Percentiles rank a stretch among this genome's conserved stretches.
Evolutionary conservation across 306 rosid species (phyloP).

Genomic region (Prosopis cineraria): DNA sequence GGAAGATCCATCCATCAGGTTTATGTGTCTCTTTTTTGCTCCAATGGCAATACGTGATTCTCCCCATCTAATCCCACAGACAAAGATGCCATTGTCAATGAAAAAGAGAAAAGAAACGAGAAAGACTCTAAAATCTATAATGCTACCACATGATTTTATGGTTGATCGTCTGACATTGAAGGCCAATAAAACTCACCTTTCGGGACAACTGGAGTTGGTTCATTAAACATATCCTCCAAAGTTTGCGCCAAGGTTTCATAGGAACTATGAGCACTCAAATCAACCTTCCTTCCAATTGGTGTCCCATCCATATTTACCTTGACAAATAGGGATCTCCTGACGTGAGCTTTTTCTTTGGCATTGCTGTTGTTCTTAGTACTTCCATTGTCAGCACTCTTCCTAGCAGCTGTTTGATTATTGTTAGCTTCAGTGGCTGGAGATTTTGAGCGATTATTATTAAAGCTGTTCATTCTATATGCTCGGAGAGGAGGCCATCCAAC

Average conservation of each 20-base stretch:
- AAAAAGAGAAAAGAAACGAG: background rate
- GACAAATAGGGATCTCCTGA: slow-evolving; percentile 61
- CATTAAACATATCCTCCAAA: slow-evolving; percentile 85
- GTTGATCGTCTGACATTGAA: background rate
- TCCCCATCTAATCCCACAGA: slow-evolving; percentile 56
- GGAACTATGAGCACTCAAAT: slow-evolving; percentile 74
- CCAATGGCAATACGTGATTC: slow-evolving; percentile 42
- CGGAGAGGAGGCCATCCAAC: slow-evolving; percentile 99
- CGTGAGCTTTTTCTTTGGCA: slow-evolving; percentile 52
- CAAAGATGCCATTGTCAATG: slow-evolving; percentile 18
- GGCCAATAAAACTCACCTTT: slow-evolving; percentile 51
- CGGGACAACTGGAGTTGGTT: slow-evolving; percentile 48
- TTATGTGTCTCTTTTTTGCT: slow-evolving; percentile 50
- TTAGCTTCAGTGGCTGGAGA: slow-evolving; percentile 55
- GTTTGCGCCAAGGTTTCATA: slow-evolving; percentile 72
- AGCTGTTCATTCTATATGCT: slow-evolving; percentile 75
- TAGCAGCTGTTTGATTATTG: slow-evolving; percentile 33
- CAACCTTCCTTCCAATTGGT: slow-evolving; percentile 89
- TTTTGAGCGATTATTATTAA: slow-evolving; percentile 65
- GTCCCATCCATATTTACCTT: slow-evolving; percentile 95
- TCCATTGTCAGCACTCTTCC: slow-evolving; percentile 44
- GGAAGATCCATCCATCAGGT: slow-evolving; percentile 70
- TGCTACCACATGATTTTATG: background rate
- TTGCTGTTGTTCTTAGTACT: slow-evolving; percentile 42
- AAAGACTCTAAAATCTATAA: background rate